Percentiles rank a stretch among this genome's conserved stretches.
phyloP scores from a whole-genome alignment of 495 filamentous ascomycete genomes.

The Penicillium silybi region DNA sequence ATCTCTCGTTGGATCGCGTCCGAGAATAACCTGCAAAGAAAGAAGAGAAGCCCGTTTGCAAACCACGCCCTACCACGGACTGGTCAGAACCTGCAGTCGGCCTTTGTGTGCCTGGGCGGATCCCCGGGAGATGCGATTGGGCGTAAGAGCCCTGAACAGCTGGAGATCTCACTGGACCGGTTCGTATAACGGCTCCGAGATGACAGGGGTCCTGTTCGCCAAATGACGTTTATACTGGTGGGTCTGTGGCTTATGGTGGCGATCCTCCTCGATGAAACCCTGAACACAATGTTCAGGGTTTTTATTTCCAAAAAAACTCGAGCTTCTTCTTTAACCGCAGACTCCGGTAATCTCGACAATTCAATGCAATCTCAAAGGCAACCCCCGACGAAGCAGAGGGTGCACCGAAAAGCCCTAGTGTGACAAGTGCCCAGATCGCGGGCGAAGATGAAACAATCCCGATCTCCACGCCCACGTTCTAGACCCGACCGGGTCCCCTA shows the following conservation, averaged over 20 bases:
- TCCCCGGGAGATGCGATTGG: not conserved
- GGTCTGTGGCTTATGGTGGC: not conserved
- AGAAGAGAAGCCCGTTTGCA: not conserved
- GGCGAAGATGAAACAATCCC: slow-evolving; percentile 9
- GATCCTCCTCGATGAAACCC: not conserved
- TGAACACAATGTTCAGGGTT: not conserved
- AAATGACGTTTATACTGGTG: not conserved
- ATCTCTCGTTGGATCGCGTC: not conserved
- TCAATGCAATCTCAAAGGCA: not conserved
- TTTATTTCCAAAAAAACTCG: not conserved
- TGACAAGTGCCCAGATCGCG: slow-evolving; percentile 6
- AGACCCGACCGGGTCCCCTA: slow-evolving; percentile 5
- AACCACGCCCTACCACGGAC: not conserved
- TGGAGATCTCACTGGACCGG: not conserved
- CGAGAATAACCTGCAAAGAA: not conserved
- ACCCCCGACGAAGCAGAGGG: not conserved
- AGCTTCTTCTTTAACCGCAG: not conserved
- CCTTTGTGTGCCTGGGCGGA: not conserved
- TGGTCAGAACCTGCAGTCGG: not conserved
- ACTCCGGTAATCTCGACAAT: not conserved
- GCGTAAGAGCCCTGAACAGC: not conserved
- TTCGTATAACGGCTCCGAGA: not conserved
- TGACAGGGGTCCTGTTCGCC: not conserved
- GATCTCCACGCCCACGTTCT: slow-evolving; percentile 12
- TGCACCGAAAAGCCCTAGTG: not conserved